phyloP scores from a whole-genome alignment of 2,329 filamentous ascomycete species.

The Sphaerulina musiva region DNA sequence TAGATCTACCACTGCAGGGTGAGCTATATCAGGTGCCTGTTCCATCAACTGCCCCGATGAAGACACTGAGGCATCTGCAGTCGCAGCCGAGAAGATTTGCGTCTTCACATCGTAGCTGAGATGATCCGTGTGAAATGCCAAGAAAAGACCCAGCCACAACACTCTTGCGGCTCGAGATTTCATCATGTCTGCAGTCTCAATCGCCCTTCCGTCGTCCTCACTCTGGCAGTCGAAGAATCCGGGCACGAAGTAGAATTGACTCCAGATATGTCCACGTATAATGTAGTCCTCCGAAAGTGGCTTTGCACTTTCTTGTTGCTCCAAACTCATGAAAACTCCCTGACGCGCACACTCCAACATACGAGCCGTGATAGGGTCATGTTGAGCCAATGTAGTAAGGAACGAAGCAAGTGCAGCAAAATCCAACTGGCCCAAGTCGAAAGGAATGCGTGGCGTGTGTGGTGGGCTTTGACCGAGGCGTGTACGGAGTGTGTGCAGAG shows the following conservation, averaged over 20 bases:
- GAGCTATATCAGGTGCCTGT: not conserved
- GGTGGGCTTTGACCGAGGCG: slow-evolving; percentile 13
- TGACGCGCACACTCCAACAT: slow-evolving; percentile 31
- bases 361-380: slow-evolving; percentile 33
- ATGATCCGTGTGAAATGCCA: slow-evolving; percentile 23
- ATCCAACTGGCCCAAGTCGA: slow-evolving; percentile 39
- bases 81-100: slow-evolving; percentile 17
- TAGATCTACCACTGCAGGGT: slow-evolving; percentile 13
- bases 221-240: slow-evolving; percentile 57
- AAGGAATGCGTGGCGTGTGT: slow-evolving; percentile 29
- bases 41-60: not conserved
- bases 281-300: slow-evolving; percentile 65
- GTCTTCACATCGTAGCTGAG: slow-evolving; percentile 21
- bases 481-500: slow-evolving; percentile 14
- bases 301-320: slow-evolving; percentile 39
- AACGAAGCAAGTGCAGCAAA: slow-evolving; percentile 50
- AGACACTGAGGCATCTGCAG: not conserved
- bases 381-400: slow-evolving; percentile 47
- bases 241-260: slow-evolving; percentile 52
- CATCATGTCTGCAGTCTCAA: slow-evolving; percentile 17
- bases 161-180: slow-evolving; percentile 21
- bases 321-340: slow-evolving; percentile 38
- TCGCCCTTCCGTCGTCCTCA: slow-evolving; percentile 54
- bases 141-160: slow-evolving; percentile 26
- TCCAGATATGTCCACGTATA: slow-evolving; percentile 58